Conservation (phyloP, 108 stramenopile species). For the Asterionellopsis glacialis region DNA sequence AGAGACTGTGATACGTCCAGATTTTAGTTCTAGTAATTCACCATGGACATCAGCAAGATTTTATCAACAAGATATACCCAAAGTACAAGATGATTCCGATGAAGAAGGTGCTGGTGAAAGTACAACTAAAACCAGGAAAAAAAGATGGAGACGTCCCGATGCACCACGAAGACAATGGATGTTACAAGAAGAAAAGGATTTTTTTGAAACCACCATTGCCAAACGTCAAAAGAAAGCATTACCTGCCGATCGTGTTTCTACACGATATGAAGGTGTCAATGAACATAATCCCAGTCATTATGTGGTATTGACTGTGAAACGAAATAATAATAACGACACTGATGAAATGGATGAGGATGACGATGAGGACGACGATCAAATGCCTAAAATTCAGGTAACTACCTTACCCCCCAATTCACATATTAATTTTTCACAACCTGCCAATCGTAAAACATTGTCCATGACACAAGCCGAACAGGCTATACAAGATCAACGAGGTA, state of each 20-base stretch:
- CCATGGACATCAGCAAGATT: constrained; percentile 42
- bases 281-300: constrained; percentile 76
- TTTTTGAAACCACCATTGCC: constrained; percentile 60
- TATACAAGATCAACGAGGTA: constrained; percentile 62
- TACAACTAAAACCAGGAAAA: constrained; percentile 35
- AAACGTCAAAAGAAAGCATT: constrained; percentile 29
- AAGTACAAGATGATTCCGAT: constrained; percentile 56
- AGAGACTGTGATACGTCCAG: constrained; percentile 55
- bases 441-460: constrained; percentile 46
- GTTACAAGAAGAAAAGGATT: constrained; percentile 71
- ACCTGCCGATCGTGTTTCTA: constrained; percentile 18
- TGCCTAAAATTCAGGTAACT: constrained; percentile 37
- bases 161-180: constrained; percentile 74
- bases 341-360: constrained; percentile 9
- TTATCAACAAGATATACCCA: constrained; percentile 77
- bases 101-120: constrained; percentile 28
- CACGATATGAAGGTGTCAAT: constrained; percentile 69
- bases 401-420: constrained; percentile 48
- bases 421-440: constrained; percentile 74
- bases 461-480: constrained; percentile 78
- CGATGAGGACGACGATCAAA: neutral
- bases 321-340: too few species aligned
- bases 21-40: constrained; percentile 43
- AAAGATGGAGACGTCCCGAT: constrained; percentile 60
- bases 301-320: constrained; percentile 37